Evolutionary conservation across 1,139 yeast genomes (phyloP).

Genomic region (Debaryomyces coudertii): DNA sequence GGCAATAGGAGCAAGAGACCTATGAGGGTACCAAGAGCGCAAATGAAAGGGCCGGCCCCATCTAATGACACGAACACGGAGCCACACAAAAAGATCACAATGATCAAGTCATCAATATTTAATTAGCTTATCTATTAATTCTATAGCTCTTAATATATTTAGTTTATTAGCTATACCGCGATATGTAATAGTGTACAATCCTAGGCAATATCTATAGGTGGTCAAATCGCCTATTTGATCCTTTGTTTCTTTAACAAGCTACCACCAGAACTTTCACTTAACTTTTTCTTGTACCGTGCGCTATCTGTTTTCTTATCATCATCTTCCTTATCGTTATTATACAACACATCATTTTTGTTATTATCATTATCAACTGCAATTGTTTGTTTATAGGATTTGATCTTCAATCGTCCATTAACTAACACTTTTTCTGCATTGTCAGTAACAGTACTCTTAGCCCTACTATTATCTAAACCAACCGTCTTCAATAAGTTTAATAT

Average conservation of each 20-base stretch:
- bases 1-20: constrained; percentile 18
- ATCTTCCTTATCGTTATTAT: constrained; percentile 28
- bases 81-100: constrained; percentile 10
- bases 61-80: neutral
- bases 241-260: constrained; percentile 29
- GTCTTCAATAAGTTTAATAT: constrained; percentile 65
- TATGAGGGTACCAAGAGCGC: constrained; percentile 3
- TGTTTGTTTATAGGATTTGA: constrained; percentile 70
- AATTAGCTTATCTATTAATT: constrained; percentile 16
- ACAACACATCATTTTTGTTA: constrained; percentile 21
- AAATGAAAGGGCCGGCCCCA: constrained; percentile 3
- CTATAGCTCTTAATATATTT: neutral
- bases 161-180: neutral
- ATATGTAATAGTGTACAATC: constrained; percentile 6
- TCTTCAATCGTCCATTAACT: constrained; percentile 71
- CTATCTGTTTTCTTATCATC: constrained; percentile 26
- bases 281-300: constrained; percentile 28
- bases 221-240: constrained; percentile 13
- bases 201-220: neutral
- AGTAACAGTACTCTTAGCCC: constrained; percentile 63
- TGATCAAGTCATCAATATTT: constrained; percentile 37
- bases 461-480: constrained; percentile 68
- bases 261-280: constrained; percentile 30
- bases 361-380: constrained; percentile 49
- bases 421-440: constrained; percentile 65